Percentiles rank a stretch among this genome's conserved stretches.
phyloP scores from a whole-genome alignment of 306 rosid genomes.

The Nissolia schottii region DNA sequence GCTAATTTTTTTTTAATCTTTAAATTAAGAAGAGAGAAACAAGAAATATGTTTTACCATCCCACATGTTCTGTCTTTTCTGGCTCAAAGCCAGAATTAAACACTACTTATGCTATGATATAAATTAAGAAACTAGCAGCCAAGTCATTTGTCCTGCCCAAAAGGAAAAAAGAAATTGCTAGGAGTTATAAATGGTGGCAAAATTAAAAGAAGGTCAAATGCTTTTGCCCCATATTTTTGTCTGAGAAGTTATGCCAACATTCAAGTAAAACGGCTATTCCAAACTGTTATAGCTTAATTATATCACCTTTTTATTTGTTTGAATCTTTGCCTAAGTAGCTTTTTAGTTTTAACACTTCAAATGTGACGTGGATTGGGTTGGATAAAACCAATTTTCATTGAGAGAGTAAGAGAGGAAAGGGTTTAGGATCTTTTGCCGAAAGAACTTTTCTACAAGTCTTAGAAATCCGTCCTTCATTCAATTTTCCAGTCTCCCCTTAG shows the following conservation, averaged over 20 bases:
- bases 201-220: conserved; percentile 34
- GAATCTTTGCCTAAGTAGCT: conserved; percentile 34
- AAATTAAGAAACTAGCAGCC: no score
- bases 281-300: not conserved
- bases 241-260: conserved; percentile 18
- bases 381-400: conserved; percentile 35
- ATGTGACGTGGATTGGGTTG: conserved; percentile 42
- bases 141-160: not conserved
- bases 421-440: conserved; percentile 54
- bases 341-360: conserved; percentile 49
- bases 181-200: conserved; percentile 5
- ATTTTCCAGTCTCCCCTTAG: conserved; percentile 29
- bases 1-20: no score
- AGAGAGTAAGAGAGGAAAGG: conserved; percentile 26
- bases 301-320: conserved; percentile 22
- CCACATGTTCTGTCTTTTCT: no score
- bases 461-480: conserved; percentile 25
- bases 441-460: conserved; percentile 52
- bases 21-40: no score
- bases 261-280: conserved; percentile 36
- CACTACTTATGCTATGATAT: no score
- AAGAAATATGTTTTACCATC: no score
- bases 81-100: no score
- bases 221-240: conserved; percentile 20
- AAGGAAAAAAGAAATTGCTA: not conserved